Conservation (phyloP, 2,329 filamentous ascomycete species). For the Delphinella strobiligena region DNA sequence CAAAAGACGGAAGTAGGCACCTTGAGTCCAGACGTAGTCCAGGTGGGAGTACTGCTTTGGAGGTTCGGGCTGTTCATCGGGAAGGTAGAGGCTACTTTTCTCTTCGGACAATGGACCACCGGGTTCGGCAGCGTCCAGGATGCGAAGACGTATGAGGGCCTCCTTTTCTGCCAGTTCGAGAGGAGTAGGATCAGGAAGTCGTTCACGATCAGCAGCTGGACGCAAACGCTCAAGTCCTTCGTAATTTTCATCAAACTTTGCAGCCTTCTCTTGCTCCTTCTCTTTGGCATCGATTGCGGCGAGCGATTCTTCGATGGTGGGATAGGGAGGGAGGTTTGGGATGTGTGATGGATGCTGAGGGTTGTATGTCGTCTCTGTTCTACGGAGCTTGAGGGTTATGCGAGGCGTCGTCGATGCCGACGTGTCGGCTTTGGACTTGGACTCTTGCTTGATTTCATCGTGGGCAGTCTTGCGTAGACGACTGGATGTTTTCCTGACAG, state of each 20-base stretch:
- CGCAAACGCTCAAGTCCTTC: conserved; percentile 26
- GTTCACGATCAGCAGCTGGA: conserved; percentile 43
- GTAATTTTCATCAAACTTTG: conserved; percentile 7
- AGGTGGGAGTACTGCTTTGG: conserved; percentile 72
- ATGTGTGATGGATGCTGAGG: conserved; percentile 21
- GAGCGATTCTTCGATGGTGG: conserved; percentile 20
- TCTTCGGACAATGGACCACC: conserved; percentile 64
- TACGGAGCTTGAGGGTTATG: conserved; percentile 5
- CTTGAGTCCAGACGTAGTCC: conserved; percentile 73
- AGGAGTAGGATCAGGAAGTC: conserved; percentile 14
- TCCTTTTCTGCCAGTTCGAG: conserved; percentile 44
- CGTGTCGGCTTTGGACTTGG: conserved; percentile 2
- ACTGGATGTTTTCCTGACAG: conserved; percentile 4
- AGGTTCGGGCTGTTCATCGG: conserved; percentile 57
- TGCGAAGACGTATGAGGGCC: conserved; percentile 53
- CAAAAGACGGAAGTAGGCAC: conserved; percentile 67
- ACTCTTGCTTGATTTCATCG: neutral
- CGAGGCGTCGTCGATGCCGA: conserved; percentile 1
- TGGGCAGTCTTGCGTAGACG: conserved; percentile 1
- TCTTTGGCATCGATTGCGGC: conserved; percentile 22
- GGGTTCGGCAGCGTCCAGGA: conserved; percentile 60
- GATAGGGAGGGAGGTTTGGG: conserved; percentile 15
- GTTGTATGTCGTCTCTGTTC: conserved; percentile 6
- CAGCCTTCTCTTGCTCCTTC: conserved; percentile 35
- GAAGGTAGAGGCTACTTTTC: conserved; percentile 59